Evolutionary conservation across 345 rosid genomes (phyloP), one percentile per base, ranked within the genome.

Genomic region (Hibiscus mutabilis): DNA sequence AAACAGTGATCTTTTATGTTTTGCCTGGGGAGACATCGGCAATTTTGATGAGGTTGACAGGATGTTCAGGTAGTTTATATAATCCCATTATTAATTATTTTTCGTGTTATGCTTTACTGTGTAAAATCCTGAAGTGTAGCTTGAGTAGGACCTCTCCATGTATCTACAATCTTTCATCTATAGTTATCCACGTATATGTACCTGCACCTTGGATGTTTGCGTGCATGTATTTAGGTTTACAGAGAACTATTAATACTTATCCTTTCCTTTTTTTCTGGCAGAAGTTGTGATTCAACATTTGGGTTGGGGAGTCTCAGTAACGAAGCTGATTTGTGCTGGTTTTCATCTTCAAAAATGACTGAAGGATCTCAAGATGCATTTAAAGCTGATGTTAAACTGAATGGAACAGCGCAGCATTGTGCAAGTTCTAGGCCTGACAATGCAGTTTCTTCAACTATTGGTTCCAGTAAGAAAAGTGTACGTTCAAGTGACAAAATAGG

Each of bases 31-130:
- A 69, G 97, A 93, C 69, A 85, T 93, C n/a, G 97, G 85, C 46
- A 90, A 87, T 77, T 90, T 93, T 80, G 98, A 91, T 81, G 98
- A 93, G 76, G 91, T 93, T 75, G 91, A 93, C 84, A 82, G 82
- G 78, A 89, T 93, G 92, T 90, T 93, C 66, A 86, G 98, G 98
- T 93, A 79, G 71, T 71, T 51, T 16, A 4, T 37, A 56, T 49
- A 60, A 22, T 61, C 19, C 24, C 35, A 7, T 69, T 7, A 13
- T 35, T 37, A 22, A 21, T 69, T 56, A 6, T 42, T 40, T 13
- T 53, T 56, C 35, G 21, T 56, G 35, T 56, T 68, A 14, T 35
- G 16, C 19, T 70, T 21, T 69, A n/a, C 46, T 18, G 52, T 52
- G 11, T 52, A 29, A 66, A 3, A 46, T 46, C 57, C 70, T 24